Conservation (phyloP, 2,329 filamentous ascomycete species). For the Colletotrichum scovillei region DNA sequence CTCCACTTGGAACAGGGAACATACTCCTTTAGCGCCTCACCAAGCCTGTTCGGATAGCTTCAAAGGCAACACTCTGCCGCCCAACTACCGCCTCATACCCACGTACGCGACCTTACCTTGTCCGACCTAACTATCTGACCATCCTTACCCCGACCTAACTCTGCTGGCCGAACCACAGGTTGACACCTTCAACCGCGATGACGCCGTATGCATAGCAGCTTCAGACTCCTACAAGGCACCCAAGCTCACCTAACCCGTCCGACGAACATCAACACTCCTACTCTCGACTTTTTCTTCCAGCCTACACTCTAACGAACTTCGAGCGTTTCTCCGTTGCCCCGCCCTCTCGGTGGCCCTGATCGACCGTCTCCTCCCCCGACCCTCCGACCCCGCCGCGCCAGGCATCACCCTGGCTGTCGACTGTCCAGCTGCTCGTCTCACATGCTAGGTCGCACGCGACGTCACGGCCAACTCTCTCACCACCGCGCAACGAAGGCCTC, state of each 20-base stretch:
- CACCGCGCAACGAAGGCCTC: not conserved
- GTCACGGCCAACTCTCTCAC: not conserved
- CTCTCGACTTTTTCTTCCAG: not conserved
- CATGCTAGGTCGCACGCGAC: constrained; percentile 32
- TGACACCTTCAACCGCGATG: not conserved
- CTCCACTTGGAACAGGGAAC: not conserved
- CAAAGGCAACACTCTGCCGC: not conserved
- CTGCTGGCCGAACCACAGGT: not conserved
- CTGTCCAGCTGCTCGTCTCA: constrained; percentile 29
- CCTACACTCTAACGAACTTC: not conserved
- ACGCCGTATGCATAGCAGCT: not conserved
- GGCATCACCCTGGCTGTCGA: constrained; percentile 25
- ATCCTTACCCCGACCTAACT: not conserved
- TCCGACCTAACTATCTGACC: not conserved
- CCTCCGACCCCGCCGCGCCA: constrained; percentile 20
- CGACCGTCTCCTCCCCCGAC: not conserved
- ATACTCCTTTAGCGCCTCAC: too few relatives aligned
- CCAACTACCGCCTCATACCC: not conserved
- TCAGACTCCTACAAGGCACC: not conserved
- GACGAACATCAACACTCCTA: not conserved
- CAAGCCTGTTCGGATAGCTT: not conserved
- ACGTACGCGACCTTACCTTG: not conserved
- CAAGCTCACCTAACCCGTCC: not conserved
- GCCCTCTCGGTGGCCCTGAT: not conserved
- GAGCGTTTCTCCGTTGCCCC: not conserved